A percentile compares a stretch with the other conserved stretches of the same genome.
These are phyloP conservation scores for Pisolithus thermaeus DNA, from an alignment of 1,284 basidiomycete species.

Conservation along the genomic window DNA sequence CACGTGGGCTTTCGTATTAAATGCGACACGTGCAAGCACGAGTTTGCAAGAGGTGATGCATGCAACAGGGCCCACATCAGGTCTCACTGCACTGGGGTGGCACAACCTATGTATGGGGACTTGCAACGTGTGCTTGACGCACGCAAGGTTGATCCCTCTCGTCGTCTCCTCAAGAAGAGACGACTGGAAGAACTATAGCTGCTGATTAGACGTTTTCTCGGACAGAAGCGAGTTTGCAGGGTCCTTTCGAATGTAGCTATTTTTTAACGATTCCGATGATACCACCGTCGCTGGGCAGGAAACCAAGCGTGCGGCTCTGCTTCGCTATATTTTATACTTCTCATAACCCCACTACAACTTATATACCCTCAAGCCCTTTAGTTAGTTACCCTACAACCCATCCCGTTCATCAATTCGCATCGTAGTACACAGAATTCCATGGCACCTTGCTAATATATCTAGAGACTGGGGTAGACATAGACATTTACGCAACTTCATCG, in stretches of 20 bases:
- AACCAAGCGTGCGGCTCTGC: neutral
- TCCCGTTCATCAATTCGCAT: too few relatives aligned
- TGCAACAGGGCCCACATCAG: constrained; percentile 31
- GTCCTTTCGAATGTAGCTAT: neutral
- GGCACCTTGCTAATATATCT: too few relatives aligned
- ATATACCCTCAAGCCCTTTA: neutral
- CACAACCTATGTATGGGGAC: constrained; percentile 29
- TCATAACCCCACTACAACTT: neutral
- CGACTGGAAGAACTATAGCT: constrained; percentile 20
- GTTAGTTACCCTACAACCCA: too few relatives aligned
- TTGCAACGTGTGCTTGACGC: constrained; percentile 22
- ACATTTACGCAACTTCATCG: too few relatives aligned
- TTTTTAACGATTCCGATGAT: neutral
- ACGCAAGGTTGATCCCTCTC: constrained; percentile 19
- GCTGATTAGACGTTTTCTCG: neutral
- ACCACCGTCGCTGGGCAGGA: neutral
- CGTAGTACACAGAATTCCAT: too few relatives aligned
- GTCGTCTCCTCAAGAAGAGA: constrained; percentile 27
- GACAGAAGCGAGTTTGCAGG: neutral
- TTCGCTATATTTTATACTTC: neutral
- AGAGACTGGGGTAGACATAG: too few relatives aligned
- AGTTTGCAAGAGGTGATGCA: constrained; percentile 30
- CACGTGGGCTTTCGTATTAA: constrained; percentile 28
- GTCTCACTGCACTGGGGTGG: constrained; percentile 26
- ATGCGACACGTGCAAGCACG: constrained; percentile 25